These are phyloP conservation scores for Lachnellula occidentalis DNA, from an alignment of 2,329 filamentous ascomycete species.

Conservation along the genomic window DNA sequence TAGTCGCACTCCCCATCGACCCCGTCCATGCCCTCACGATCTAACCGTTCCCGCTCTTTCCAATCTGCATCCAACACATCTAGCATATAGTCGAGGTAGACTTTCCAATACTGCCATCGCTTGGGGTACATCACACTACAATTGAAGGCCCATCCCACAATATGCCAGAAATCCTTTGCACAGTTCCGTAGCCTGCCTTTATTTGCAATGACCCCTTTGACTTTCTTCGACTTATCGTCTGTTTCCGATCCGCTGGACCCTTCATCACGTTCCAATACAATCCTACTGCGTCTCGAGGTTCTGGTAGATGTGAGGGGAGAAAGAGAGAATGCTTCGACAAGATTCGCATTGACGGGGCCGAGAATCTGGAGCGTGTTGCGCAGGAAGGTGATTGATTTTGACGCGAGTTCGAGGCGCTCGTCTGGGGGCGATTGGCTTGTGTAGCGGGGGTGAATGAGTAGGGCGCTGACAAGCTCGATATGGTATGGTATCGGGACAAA, in stretches of 20 bases:
- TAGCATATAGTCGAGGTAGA: slow-evolving; percentile 75
- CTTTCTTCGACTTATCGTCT: slow-evolving; percentile 41
- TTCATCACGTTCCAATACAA: slow-evolving; percentile 30
- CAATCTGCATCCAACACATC: slow-evolving; percentile 72
- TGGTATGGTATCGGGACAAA: slow-evolving; percentile 66
- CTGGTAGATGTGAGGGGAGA: slow-evolving; percentile 24
- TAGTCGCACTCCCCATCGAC: slow-evolving; percentile 23
- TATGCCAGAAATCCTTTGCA: slow-evolving; percentile 84
- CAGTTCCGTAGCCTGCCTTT: slow-evolving; percentile 64
- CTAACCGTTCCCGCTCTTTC: slow-evolving; percentile 48
- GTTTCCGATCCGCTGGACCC: slow-evolving; percentile 38
- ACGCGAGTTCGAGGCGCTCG: slow-evolving; percentile 57
- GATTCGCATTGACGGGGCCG: slow-evolving; percentile 63
- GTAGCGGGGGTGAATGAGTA: slow-evolving; percentile 74
- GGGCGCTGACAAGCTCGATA: slow-evolving; percentile 70
- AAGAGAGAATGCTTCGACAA: slow-evolving; percentile 71
- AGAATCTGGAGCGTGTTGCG: slow-evolving; percentile 58
- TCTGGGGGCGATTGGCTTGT: slow-evolving; percentile 65
- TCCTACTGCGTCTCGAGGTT: slow-evolving; percentile 25
- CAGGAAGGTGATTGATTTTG: slow-evolving; percentile 65
- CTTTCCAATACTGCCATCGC: slow-evolving; percentile 76
- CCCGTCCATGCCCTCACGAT: slow-evolving; percentile 36
- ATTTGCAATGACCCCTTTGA: slow-evolving; percentile 57
- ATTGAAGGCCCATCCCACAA: slow-evolving; percentile 88
- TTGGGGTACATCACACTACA: slow-evolving; percentile 69